phyloP scores from a whole-genome alignment of 257 asterid genomes.

The Catharanthus roseus region DNA sequence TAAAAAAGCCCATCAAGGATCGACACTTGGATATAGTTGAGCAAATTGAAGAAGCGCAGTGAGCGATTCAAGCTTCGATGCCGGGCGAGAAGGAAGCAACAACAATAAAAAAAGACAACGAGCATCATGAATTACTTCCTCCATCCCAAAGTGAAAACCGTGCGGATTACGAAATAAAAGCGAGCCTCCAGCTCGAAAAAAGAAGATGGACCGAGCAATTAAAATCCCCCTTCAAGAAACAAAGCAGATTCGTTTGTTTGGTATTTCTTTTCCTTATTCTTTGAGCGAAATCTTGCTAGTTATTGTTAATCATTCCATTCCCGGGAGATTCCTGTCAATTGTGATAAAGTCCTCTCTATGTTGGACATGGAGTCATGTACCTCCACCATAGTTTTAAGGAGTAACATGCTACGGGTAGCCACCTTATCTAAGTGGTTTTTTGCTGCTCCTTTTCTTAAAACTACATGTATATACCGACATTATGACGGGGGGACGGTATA shows the following conservation, averaged over 20 bases:
- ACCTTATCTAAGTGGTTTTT: background rate
- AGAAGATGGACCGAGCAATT: conserved; percentile 94
- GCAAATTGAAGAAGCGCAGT: conserved; percentile 84
- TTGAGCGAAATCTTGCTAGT: background rate
- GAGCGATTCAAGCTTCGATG: conserved; percentile 95
- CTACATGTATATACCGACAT: conserved; percentile 6
- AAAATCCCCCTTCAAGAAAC: background rate
- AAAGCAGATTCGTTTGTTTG: background rate
- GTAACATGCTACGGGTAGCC: conserved; percentile 11
- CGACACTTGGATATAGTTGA: conserved; percentile 89
- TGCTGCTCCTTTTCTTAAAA: background rate
- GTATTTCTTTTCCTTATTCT: background rate
- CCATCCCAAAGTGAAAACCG: conserved; percentile 43
- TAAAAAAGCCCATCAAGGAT: conserved; percentile 43
- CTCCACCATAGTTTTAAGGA: background rate
- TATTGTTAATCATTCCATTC: background rate
- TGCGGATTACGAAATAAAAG: conserved; percentile 59
- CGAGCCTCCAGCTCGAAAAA: conserved; percentile 94
- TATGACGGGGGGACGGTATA: conserved; percentile 5
- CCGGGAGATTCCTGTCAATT: background rate
- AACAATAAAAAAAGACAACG: conserved; percentile 41
- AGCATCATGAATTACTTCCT: conserved; percentile 51
- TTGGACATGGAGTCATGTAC: background rate
- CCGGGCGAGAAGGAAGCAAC: conserved; percentile 67
- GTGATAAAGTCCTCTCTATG: background rate